phyloP scores from a whole-genome alignment of 371 early-diverging fungal genomes.

The Lichtheimia ornata region DNA sequence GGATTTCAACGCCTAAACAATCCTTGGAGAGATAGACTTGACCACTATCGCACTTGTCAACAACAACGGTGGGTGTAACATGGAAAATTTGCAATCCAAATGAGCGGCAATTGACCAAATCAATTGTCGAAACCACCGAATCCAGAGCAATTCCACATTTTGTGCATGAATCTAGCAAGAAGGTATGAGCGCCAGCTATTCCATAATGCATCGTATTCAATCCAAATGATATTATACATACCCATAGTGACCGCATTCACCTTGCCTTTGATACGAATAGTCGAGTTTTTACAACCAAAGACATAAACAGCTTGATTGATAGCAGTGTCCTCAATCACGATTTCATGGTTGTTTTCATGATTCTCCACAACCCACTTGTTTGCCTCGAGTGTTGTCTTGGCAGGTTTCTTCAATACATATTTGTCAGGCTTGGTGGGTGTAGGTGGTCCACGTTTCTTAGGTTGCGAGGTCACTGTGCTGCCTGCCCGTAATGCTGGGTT shows the following conservation, averaged over 20 bases:
- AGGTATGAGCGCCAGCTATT: background rate
- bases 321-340: constrained; percentile 79
- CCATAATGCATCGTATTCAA: background rate
- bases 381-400: constrained; percentile 82
- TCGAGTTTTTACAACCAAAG: constrained; percentile 87
- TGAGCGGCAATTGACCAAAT: constrained; percentile 89
- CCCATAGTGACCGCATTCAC: constrained; percentile 88
- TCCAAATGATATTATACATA: constrained; percentile 17
- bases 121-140: constrained; percentile 83
- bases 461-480: constrained; percentile 50
- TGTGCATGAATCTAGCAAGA: constrained; percentile 71
- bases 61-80: constrained; percentile 78
- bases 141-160: constrained; percentile 89
- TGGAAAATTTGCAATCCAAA: constrained; percentile 89
- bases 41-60: constrained; percentile 94
- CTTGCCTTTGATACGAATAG: constrained; percentile 90
- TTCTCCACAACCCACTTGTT: constrained; percentile 94
- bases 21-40: constrained; percentile 84
- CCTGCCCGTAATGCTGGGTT: constrained; percentile 84
- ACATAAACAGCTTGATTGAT: constrained; percentile 92
- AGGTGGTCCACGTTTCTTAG: constrained; percentile 60
- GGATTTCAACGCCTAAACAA: constrained; percentile 78
- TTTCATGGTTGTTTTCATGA: constrained; percentile 73
- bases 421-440: constrained; percentile 67
- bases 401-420: constrained; percentile 72